Evolutionary conservation across 768 basidiomycete species (phyloP), one percentile per base, ranked within the genome.

Genomic region (Boletales sp.): DNA sequence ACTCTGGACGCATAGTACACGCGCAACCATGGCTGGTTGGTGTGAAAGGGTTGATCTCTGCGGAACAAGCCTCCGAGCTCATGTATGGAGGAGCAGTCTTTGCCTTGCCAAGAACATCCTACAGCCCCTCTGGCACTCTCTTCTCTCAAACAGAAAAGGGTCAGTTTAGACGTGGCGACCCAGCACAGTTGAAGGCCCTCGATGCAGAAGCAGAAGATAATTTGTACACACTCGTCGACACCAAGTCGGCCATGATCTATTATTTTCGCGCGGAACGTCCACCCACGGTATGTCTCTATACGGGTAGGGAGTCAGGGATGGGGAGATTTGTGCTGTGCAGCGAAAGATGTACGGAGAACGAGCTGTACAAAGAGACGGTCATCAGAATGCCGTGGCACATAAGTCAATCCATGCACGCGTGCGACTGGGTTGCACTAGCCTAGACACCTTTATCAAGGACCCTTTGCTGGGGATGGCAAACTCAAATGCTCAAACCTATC

Each of bases 211-310:
- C 40, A 11, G 48, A 44, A 14, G 43, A 45, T 17, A 11, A 58
- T n/a, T 17, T 63, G 24, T 63, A 64, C 17, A 53, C 65, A 2
- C 59, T 67, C 40, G 2, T 62, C 7, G 62, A 64, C 42, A 67
- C 62, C 0, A 0, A 45, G 1, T 66, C 62, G 2, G 44, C 51
- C 4, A 61, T 50, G 5, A 15, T 63, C 8, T 66, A 63, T 34
- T 64, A 59, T 43, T 64, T 67, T 53, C 50, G 48, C 8, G 59
- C 61, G 6, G 40, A 35, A 1, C 51, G 38, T 24, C 58, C 61
- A 0, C 62, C 64, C 15, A 63, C 58, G 1, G 62, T 63, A 3
- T 63, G 62, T 39, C 38, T 63, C 21, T 63, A 43, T 38, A 54
- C 52, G 7, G 58, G 61, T 21, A 43, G 48, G 8, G 55, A 63